phyloP scores from a whole-genome alignment of 257 asterid species.

The Petunia axillaris region DNA sequence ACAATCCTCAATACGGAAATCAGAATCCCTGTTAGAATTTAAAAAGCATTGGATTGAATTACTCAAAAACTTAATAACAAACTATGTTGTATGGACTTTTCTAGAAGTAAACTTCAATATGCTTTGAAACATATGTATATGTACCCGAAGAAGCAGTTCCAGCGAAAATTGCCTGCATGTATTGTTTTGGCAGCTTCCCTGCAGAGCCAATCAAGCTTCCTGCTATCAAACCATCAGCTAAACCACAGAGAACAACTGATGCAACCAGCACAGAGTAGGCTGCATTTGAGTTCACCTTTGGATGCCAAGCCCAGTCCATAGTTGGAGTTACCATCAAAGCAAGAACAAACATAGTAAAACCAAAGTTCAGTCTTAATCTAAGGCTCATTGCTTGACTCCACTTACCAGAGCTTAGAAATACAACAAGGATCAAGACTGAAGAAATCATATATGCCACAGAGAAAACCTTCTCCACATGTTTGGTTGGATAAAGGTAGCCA shows the following conservation, averaged over 20 bases:
- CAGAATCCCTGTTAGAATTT: slow-evolving; percentile 56
- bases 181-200: slow-evolving; percentile 69
- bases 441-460: slow-evolving; percentile 73
- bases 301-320: slow-evolving; percentile 52
- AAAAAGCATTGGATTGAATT: not conserved
- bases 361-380: slow-evolving; percentile 66
- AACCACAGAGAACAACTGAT: slow-evolving; percentile 64
- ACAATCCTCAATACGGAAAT: slow-evolving; percentile 59
- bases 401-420: slow-evolving; percentile 47
- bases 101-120: too few relatives aligned
- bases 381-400: slow-evolving; percentile 37
- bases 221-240: slow-evolving; percentile 71
- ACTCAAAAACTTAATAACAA: not conserved
- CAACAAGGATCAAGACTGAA: slow-evolving; percentile 51
- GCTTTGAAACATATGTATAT: not conserved
- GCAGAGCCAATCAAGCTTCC: slow-evolving; percentile 72
- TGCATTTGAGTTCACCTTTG: slow-evolving; percentile 31
- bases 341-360: slow-evolving; percentile 60
- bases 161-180: slow-evolving; percentile 87
- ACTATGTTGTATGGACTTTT: too few relatives aligned
- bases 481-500: slow-evolving; percentile 54
- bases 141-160: slow-evolving; percentile 91
- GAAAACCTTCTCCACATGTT: slow-evolving; percentile 67
- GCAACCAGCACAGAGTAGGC: slow-evolving; percentile 47
- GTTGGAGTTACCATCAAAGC: slow-evolving; percentile 59